Percentiles rank a stretch among this genome's conserved stretches.
phyloP scores from a whole-genome alignment of 2,329 filamentous ascomycete species.

The Pyricularia grisea region DNA sequence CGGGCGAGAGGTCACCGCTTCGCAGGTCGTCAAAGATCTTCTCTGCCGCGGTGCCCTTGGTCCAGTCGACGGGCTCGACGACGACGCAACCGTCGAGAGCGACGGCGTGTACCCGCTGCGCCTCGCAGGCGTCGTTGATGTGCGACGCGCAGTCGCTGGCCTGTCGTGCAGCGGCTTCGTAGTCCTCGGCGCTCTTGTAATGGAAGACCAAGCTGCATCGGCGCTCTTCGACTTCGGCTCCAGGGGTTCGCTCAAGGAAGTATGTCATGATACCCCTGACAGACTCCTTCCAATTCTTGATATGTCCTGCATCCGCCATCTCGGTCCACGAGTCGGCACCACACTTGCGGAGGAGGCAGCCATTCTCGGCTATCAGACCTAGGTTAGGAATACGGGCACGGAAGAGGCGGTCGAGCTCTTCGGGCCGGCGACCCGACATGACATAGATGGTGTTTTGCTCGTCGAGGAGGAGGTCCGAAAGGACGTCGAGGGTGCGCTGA shows the following conservation, averaged over 20 bases:
- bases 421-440: constrained; percentile 81
- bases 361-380: constrained; percentile 89
- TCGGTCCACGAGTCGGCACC: constrained; percentile 63
- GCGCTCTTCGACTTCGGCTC: constrained; percentile 81
- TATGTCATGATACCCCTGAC: constrained; percentile 79
- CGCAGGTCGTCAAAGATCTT: constrained; percentile 57
- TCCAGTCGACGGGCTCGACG: constrained; percentile 79
- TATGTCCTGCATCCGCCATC: constrained; percentile 63
- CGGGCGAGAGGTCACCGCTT: constrained; percentile 23
- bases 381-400: constrained; percentile 65
- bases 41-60: constrained; percentile 75
- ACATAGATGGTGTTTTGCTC: constrained; percentile 81
- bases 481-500: constrained; percentile 68
- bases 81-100: constrained; percentile 71
- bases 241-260: constrained; percentile 82
- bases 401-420: constrained; percentile 83
- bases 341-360: constrained; percentile 75
- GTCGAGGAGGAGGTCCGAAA: constrained; percentile 75
- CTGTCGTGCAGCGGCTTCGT: constrained; percentile 63
- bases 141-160: constrained; percentile 87
- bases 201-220: constrained; percentile 88
- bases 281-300: constrained; percentile 71
- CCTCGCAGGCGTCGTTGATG: constrained; percentile 87
- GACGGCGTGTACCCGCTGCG: constrained; percentile 74
- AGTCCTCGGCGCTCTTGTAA: constrained; percentile 74